Base-by-base conservation (phyloP, 768 basidiomycete genomes). In the Kwoniella bestiolae region DNA sequence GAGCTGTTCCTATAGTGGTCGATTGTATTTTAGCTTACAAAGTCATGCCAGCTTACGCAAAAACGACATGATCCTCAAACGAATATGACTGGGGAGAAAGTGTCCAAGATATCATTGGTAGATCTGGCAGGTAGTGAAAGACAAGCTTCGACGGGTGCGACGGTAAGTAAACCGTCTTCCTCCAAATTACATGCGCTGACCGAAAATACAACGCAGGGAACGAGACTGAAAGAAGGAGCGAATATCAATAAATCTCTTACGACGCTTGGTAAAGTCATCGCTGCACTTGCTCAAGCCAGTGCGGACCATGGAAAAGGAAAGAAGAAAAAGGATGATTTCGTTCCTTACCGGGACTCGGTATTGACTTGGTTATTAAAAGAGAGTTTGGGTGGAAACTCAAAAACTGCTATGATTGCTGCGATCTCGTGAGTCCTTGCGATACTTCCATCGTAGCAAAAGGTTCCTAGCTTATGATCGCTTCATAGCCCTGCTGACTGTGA, bases 371-470 rank as follows among this genome's bases (percentile, higher is more conserved):
- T 99, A 28, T 84, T 99, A 71, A 99, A 99, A 82, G 96, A 99
- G 83, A 94, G 92, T 79, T 84, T 98, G 57, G 96, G 96, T 23
- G 96, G 77, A 5, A 78, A 79, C 49, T 76, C 75, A 11, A 75
- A 96, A 84, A 99, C 95, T 3, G 94, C 95, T 4, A 98, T 99
- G 96, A 97, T 99, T 70, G 96, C 96, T 56, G 96, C 96, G 41
- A 98, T 99, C 67, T 89, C 93, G 49, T 73, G 60, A 60, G 72
- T 46, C 23, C 31, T 57, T 56, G 35, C 35, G n/a, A 18, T 6
- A 31, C 28, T 25, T 55, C 5, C 41, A 59, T 11, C n/a, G n/a
- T 25, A 3, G 31, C 14, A 34, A 21, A 56, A 38, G 9, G 44
- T 26, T 46, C 2, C n/a, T n/a, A n/a, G n/a, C n/a, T n/a, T 1